Base-by-base conservation (phyloP, 2,329 filamentous ascomycete genomes). In the Verticillium zaregamsianum region DNA sequence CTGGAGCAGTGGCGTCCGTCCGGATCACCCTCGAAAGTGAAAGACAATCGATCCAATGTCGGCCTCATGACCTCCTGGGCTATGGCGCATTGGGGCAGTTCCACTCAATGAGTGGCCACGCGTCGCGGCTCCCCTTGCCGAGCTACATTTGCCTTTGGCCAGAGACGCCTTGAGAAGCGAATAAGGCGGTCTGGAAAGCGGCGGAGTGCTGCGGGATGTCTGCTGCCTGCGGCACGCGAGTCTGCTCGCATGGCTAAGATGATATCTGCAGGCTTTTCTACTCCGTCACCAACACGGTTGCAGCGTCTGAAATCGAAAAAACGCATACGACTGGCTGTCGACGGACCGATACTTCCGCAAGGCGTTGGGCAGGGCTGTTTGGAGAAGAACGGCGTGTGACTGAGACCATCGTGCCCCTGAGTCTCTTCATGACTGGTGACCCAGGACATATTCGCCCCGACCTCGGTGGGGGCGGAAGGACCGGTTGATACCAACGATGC, bases 311-410 rank as follows among this genome's bases (percentile, higher is more conserved):
- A 23, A 11, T 11, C 12, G n/a, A 58, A 32, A 32, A n/a, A 33
- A n/a, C 20, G 45, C 35, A 52, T 20, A 32, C 58, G 52, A 23
- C 57, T 52, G 52, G 45, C 55, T 59, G 40, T 55, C 52, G 33
- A 35, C 64, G 64, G 64, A 65, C 60, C 58, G 64, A 62, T 37
- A 20, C 20, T 61, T 58, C 62, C 62, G 62, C 32, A n/a, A 39
- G 35, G 25, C 12, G 57, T 35, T 25, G 45, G 23, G 17, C 33
- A 23, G 32, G 33, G 49, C 57, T 31, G 35, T 28, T 28, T 17
- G 31, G 57, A 55, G 35, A 45, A 59, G 52, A 23, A 39, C 6
- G 39, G 25, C 14, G 33, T 11, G 25, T 32, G 55, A 23, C 32
- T 14, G 28, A 32, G 25, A 15, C 58, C n/a, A 35, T 61, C 52